Conservation (phyloP, 1,284 basidiomycete genomes). For the Malassezia furfur region DNA sequence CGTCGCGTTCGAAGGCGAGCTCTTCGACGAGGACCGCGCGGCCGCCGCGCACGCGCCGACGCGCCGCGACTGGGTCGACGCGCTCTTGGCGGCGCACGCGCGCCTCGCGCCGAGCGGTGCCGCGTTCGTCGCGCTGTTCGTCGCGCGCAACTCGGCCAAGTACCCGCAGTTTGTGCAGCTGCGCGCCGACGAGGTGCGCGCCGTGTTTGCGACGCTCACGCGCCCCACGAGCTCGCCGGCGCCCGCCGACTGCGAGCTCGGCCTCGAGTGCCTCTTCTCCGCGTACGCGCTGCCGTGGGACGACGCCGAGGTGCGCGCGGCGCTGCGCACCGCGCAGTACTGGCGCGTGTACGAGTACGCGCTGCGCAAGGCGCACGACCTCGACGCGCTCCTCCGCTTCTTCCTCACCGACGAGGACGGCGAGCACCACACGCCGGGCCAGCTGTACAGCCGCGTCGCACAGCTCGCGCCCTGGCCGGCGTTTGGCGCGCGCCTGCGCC, state of each 20-base stretch:
- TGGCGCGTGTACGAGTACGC: conserved; percentile 75
- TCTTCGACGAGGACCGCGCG: conserved; percentile 61
- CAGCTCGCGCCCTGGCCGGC: conserved; percentile 53
- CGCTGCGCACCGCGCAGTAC: conserved; percentile 77
- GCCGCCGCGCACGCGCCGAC: conserved; percentile 50
- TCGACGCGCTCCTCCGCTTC: conserved; percentile 64
- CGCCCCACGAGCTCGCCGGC: conserved; percentile 58
- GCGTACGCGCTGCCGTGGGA: conserved; percentile 73
- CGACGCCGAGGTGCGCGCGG: conserved; percentile 56
- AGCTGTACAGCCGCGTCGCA: conserved; percentile 60
- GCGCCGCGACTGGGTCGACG: conserved; percentile 73
- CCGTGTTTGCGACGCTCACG: conserved; percentile 68
- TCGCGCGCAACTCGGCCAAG: conserved; percentile 91
- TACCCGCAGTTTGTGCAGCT: conserved; percentile 81
- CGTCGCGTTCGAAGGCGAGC: conserved; percentile 84
- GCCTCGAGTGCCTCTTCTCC: conserved; percentile 87
- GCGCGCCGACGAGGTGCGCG: conserved; percentile 60
- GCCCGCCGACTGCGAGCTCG: conserved; percentile 80
- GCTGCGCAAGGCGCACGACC: conserved; percentile 66
- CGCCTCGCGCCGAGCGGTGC: background rate
- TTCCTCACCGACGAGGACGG: conserved; percentile 68
- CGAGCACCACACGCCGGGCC: conserved; percentile 32
- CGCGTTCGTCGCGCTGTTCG: conserved; percentile 85
- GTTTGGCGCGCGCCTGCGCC: conserved; percentile 48
- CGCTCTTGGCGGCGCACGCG: conserved; percentile 64